A percentile compares a stretch with the other conserved stretches of the same genome.
phyloP scores from a whole-genome alignment of 2,329 filamentous ascomycete genomes.

The Exophiala calicioides region DNA sequence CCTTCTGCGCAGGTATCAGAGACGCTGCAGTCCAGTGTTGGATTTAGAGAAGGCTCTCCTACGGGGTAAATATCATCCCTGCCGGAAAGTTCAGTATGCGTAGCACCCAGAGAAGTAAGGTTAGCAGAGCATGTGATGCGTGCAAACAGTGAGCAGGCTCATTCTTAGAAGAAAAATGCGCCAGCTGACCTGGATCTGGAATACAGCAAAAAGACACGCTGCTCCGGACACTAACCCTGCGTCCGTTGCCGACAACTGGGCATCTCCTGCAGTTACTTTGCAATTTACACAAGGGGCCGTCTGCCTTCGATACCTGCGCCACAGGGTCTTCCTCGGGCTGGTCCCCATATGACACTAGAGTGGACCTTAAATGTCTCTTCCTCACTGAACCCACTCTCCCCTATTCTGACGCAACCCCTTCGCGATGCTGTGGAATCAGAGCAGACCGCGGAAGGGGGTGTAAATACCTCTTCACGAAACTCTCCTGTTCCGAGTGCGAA shows the following conservation, averaged over 20 bases:
- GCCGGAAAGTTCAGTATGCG: not conserved
- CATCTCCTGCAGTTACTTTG: not conserved
- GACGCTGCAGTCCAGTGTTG: too few relatives aligned
- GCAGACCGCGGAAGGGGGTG: not conserved
- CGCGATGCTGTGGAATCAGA: not conserved
- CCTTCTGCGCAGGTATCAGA: too few relatives aligned
- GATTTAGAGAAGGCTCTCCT: not conserved
- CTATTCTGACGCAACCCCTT: not conserved
- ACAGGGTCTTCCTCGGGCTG: too few relatives aligned
- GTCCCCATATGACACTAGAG: too few relatives aligned
- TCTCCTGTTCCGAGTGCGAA: constrained; percentile 3
- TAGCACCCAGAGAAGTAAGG: not conserved
- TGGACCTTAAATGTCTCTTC: too few relatives aligned
- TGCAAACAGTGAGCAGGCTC: constrained; percentile 1
- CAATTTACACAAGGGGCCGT: not conserved
- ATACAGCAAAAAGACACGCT: not conserved
- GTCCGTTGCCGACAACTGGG: not conserved
- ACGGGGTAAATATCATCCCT: too few relatives aligned
- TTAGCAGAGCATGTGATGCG: constrained; percentile 3
- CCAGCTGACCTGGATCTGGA: too few relatives aligned
- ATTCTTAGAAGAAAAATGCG: too few relatives aligned
- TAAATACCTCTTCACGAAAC: not conserved
- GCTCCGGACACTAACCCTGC: constrained; percentile 1
- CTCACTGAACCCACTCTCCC: not conserved
- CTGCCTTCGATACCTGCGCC: too few relatives aligned